Evolutionary conservation across 2,329 filamentous ascomycete genomes (phyloP), one percentile per base, ranked within the genome.

Genomic region (Capronia epimyces): DNA sequence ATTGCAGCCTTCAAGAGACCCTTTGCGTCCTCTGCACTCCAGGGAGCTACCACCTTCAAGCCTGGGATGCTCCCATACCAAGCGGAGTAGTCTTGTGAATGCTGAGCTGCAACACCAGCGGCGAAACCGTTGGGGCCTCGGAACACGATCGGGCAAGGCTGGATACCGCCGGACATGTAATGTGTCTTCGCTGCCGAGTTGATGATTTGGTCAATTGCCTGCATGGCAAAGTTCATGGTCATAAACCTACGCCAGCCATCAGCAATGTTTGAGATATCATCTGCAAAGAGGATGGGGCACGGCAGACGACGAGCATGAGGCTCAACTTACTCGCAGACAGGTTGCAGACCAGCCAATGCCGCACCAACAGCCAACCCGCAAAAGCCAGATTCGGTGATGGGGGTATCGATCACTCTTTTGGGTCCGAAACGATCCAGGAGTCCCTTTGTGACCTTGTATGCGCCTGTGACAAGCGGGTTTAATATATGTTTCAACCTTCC

Each of bases 201-300:
- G 82, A 98, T 90, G 69, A 98, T 88, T 73, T 98, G 93, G 72
- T 98, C 93, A 73, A 98, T 98, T 69, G 93, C 89, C 78, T 98
- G 93, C 93, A 98, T 98, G 72, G 93, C 91, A 70, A 97, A 97
- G 82, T 98, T 98, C 83, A 95, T 97, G 67, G 93, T 98, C 93
- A 98, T 98, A 81, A 98, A 98, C 78, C 98, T 93, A 87, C 93
- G 16, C 32, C 43, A 34, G 15, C 32, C 32, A 39, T 42, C 13
- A 31, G 31, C 12, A 37, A 21, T 29, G 12, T 8, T 18, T 13
- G 34, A 37, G 20, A 37, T 9, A 15, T 32, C 12, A 3, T 7
- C 6, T 32, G 29, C 29, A 32, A 6, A 32, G 12, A 12, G 29
- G 7, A 5, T 39, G 36, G 16, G 16, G 3, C 36, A 8, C 36